Evolutionary conservation across 2,329 filamentous ascomycete species (phyloP), one percentile per base, ranked within the genome.

Genomic region (Colletotrichum cereale): DNA sequence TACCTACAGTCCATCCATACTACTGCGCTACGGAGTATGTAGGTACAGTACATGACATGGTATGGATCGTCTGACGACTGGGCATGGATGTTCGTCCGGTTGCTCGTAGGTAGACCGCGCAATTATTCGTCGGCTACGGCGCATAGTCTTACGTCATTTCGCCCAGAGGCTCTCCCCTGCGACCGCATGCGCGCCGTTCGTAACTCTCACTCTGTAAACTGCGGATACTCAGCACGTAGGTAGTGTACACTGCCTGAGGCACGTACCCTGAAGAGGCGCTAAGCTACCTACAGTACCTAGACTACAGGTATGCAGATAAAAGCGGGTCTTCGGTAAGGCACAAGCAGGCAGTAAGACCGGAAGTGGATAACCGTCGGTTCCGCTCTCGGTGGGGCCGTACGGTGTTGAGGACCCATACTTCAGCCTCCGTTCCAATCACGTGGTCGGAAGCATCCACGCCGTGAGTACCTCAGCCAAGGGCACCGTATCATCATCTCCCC

Each of bases 321-420:
- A 47, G 48, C 57, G 57, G 57, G 57, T 61, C 57, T 8, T 42
- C 57, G 57, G n/a, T n/a, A n/a, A n/a, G n/a, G n/a, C n/a, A n/a
- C n/a, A n/a, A n/a, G 57, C 57, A 61, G 57, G 42, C 26, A 47
- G 47, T 12, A 61, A 24, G 21, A 61, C 40, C 40, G 18, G 26
- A 24, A 24, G 48, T 42, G 47, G 47, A 12, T 0, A 3, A 3
- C 24, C 11, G 2, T n/a, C 24, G 18, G 36, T 42, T 10, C 61
- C 61, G 61, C 48, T 31, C 11, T 1, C 0, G 2, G 18, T 53
- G 61, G 61, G 61, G 61, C 61, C 61, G 48, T 12, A 34, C 61
- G 61, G 61, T 31, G n/a, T 26, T 16, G 42, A 29, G 7, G 8
- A 14, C 29, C 11, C 14, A 18, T 34, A 29, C 34, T 31, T 16